Conservation (phyloP, 352 stramenopile species). For the Blastocystis sp. region DNA sequence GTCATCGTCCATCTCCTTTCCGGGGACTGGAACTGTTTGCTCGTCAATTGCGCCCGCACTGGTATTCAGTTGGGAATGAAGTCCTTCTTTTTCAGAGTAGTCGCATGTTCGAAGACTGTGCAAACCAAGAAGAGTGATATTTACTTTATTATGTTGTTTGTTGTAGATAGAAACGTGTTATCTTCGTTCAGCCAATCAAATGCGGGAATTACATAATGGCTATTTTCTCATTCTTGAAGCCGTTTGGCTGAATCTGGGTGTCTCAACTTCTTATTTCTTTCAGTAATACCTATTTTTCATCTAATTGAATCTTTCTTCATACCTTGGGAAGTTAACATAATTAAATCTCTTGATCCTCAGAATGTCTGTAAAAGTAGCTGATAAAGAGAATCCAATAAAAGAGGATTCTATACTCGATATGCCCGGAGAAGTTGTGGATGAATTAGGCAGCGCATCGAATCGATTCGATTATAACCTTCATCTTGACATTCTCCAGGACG, state of each 20-base stretch:
- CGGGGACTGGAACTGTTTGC: slow-evolving; percentile 46
- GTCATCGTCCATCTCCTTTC: neutral
- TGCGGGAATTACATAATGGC: neutral
- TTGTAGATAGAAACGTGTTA: neutral
- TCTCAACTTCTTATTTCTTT: too few species aligned
- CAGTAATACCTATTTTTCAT: neutral
- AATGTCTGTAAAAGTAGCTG: neutral
- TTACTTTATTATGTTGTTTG: too few species aligned
- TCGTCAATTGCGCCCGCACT: neutral
- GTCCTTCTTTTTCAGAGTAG: slow-evolving; percentile 31
- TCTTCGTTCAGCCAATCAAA: slow-evolving; percentile 51
- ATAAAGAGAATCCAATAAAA: neutral
- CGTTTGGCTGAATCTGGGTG: too few species aligned
- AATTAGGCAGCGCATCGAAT: neutral
- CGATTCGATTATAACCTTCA: neutral
- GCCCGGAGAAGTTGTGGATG: neutral
- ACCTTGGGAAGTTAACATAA: neutral
- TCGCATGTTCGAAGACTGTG: neutral
- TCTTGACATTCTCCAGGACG: neutral
- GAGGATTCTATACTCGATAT: neutral
- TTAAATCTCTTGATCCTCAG: neutral
- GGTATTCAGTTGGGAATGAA: slow-evolving; percentile 43
- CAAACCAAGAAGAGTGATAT: too few species aligned
- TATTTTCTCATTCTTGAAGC: too few species aligned
- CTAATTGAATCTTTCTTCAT: neutral